Evolutionary conservation across 176 grass and related monocot genomes (phyloP).

Genomic region (Puccinellia tenuiflora): DNA sequence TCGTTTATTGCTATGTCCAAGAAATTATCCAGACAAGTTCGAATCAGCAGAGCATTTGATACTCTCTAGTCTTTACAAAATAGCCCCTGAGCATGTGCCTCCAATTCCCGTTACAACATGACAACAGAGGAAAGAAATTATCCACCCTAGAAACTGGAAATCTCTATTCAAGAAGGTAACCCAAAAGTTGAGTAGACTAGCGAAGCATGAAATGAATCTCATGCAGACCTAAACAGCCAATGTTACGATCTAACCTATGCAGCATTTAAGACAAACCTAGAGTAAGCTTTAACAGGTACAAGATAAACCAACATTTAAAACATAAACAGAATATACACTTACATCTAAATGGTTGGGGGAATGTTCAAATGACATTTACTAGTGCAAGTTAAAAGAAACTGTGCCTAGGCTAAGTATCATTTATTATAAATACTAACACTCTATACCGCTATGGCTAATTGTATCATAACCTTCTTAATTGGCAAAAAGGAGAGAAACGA

Average conservation of each 20-base stretch:
- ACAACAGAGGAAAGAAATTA: slow-evolving; percentile 6
- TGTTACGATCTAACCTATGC: neutral
- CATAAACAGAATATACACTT: neutral
- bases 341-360: neutral
- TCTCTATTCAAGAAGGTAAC: neutral
- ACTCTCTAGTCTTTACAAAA: neutral
- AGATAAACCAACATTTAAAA: neutral
- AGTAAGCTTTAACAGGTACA: slow-evolving; percentile 5
- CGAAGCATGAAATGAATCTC: slow-evolving; percentile 20
- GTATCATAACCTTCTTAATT: neutral
- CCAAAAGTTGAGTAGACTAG: neutral
- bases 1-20: neutral
- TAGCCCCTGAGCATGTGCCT: neutral
- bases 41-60: neutral
- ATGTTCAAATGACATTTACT: neutral
- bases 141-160: neutral
- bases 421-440: neutral
- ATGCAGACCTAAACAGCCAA: neutral
- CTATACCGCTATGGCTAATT: neutral
- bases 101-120: neutral
- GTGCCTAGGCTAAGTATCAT: neutral
- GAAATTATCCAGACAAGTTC: neutral
- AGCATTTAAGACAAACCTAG: slow-evolving; percentile 10
- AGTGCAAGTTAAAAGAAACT: neutral
- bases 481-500: slow-evolving; percentile 19